These are phyloP conservation scores for Huiozyma sinensis DNA, from an alignment of 805 yeast species.

Conservation along the genomic window DNA sequence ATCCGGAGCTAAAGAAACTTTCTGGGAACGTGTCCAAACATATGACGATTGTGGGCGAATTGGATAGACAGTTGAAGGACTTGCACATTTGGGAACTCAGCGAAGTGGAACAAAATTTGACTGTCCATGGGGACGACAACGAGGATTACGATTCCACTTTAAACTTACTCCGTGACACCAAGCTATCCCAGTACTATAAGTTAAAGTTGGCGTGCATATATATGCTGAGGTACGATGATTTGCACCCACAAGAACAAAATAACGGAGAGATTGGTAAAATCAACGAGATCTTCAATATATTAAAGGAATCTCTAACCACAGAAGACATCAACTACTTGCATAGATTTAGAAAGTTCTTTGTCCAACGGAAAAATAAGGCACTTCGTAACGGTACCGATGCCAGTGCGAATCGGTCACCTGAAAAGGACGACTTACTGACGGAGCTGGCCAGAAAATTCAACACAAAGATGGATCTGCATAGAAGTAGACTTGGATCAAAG, in stretches of 20 bases:
- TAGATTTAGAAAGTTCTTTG: conserved; percentile 31
- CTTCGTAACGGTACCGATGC: background rate
- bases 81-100: conserved; percentile 72
- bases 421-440: conserved; percentile 21
- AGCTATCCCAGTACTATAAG: conserved; percentile 45
- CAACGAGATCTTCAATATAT: conserved; percentile 32
- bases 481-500: conserved; percentile 17
- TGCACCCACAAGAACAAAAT: background rate
- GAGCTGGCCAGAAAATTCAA: conserved; percentile 28
- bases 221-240: conserved; percentile 58
- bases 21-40: conserved; percentile 87
- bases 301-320: conserved; percentile 30
- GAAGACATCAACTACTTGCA: conserved; percentile 36
- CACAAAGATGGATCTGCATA: conserved; percentile 19
- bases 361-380: background rate
- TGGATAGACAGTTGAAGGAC: conserved; percentile 59
- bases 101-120: conserved; percentile 80
- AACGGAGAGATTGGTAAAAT: conserved; percentile 45
- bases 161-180: conserved; percentile 37
- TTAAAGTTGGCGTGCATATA: conserved; percentile 65
- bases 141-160: conserved; percentile 48
- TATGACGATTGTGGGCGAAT: conserved; percentile 79
- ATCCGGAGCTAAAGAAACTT: conserved; percentile 85
- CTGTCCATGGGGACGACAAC: conserved; percentile 51
- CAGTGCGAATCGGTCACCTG: background rate